These are phyloP conservation scores for Zymoseptoria passerinii DNA, from an alignment of 2,329 filamentous ascomycete species.

Conservation along the genomic window DNA sequence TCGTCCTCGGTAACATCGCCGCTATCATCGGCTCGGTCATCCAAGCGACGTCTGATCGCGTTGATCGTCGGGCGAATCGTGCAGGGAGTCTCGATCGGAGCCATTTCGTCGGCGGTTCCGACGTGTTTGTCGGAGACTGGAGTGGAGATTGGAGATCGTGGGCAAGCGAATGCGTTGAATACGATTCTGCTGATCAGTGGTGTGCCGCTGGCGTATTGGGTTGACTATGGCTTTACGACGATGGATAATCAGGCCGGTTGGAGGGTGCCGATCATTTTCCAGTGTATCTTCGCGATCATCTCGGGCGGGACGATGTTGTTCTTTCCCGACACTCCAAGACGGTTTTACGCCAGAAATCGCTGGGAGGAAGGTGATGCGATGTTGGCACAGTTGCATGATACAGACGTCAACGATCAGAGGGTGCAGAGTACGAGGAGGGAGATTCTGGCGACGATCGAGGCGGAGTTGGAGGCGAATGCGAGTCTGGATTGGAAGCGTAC, in stretches of 20 bases:
- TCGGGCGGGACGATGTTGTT: slow-evolving; percentile 17
- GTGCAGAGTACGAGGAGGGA: slow-evolving; percentile 8
- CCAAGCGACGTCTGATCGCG: slow-evolving; percentile 24
- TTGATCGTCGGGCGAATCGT: slow-evolving; percentile 41
- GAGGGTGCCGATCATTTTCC: slow-evolving; percentile 10
- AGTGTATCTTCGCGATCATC: slow-evolving; percentile 13
- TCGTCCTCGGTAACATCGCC: slow-evolving; percentile 41
- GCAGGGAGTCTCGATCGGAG: slow-evolving; percentile 40
- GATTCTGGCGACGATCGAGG: slow-evolving; percentile 9
- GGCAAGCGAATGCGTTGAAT: slow-evolving; percentile 9
- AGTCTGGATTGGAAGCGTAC: slow-evolving; percentile 7
- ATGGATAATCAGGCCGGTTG: slow-evolving; percentile 5
- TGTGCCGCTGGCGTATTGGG: slow-evolving; percentile 12
- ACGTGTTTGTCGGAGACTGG: slow-evolving; percentile 35
- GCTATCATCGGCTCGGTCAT: slow-evolving; percentile 41
- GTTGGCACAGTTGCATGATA: slow-evolving; percentile 8
- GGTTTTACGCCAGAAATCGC: slow-evolving; percentile 9
- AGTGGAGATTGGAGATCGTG: slow-evolving; percentile 10
- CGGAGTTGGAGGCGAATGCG: slow-evolving; percentile 9
- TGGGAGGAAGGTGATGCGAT: slow-evolving; percentile 8
- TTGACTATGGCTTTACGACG: slow-evolving; percentile 11
- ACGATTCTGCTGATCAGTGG: slow-evolving; percentile 8
- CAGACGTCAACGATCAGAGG: neutral
- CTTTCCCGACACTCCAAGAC: slow-evolving; percentile 12
- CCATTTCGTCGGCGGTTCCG: slow-evolving; percentile 27